Conservation (phyloP, 2,329 filamentous ascomycete species). For the Hypoxylon sp. region DNA sequence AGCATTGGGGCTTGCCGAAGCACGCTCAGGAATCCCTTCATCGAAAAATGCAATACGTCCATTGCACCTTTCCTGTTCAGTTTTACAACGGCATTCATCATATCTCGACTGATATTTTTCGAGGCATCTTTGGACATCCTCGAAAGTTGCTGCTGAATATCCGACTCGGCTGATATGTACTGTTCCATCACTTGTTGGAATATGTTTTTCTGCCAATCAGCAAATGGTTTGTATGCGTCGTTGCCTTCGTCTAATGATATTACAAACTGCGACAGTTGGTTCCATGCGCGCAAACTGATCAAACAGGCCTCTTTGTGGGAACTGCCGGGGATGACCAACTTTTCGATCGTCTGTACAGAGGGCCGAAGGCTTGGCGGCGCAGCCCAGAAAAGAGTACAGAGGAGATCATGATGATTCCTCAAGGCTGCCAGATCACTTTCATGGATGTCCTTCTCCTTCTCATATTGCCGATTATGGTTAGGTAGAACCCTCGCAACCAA, state of each 20-base stretch:
- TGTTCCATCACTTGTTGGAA: slow-evolving; percentile 69
- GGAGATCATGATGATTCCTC: slow-evolving; percentile 75
- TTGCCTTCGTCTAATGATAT: slow-evolving; percentile 58
- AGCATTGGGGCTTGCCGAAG: slow-evolving; percentile 61
- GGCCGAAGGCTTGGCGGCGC: slow-evolving; percentile 67
- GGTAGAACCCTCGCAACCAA: slow-evolving; percentile 71
- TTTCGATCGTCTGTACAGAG: slow-evolving; percentile 65
- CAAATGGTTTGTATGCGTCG: slow-evolving; percentile 62
- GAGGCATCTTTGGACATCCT: slow-evolving; percentile 60
- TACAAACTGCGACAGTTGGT: slow-evolving; percentile 69
- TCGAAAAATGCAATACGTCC: slow-evolving; percentile 64
- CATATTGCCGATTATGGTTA: slow-evolving; percentile 73
- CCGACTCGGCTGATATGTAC: slow-evolving; percentile 66
- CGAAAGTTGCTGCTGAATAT: slow-evolving; percentile 67
- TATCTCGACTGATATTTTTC: slow-evolving; percentile 54
- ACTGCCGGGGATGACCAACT: slow-evolving; percentile 67
- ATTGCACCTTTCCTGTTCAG: slow-evolving; percentile 65
- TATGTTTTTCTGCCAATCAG: slow-evolving; percentile 67
- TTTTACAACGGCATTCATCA: slow-evolving; percentile 62
- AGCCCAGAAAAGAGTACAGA: slow-evolving; percentile 75
- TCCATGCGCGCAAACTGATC: slow-evolving; percentile 73
- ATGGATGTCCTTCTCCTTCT: slow-evolving; percentile 70
- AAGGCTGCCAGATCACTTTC: slow-evolving; percentile 72
- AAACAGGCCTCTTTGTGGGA: slow-evolving; percentile 76
- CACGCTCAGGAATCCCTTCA: slow-evolving; percentile 63